A percentile compares a stretch with the other conserved stretches of the same genome.
These are phyloP conservation scores for Termitomyces sp. DNA, from an alignment of 768 basidiomycete genomes.

Conservation along the genomic window DNA sequence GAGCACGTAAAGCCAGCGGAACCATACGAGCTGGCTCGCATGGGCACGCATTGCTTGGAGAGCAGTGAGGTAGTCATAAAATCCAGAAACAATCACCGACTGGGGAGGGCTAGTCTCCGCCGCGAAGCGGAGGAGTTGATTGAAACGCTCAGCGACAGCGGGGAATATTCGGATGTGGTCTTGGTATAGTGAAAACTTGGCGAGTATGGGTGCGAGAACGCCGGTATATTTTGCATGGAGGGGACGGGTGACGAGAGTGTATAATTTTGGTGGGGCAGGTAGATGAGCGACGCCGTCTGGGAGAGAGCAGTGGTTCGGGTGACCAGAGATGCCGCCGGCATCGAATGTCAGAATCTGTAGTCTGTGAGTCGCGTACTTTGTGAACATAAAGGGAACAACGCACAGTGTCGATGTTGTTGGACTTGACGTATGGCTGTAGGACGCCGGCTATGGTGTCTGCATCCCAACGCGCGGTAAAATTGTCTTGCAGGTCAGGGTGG, in stretches of 20 bases:
- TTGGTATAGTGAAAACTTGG: slow-evolving; percentile 41
- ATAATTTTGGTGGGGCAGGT: slow-evolving; percentile 39
- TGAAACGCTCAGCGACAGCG: neutral
- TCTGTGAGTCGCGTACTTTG: neutral
- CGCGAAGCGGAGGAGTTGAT: neutral
- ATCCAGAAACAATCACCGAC: slow-evolving; percentile 55
- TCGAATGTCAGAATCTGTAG: slow-evolving; percentile 86
- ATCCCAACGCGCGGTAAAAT: slow-evolving; percentile 68
- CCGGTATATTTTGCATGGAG: slow-evolving; percentile 59
- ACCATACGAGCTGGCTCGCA: slow-evolving; percentile 80
- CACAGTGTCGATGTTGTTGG: slow-evolving; percentile 63
- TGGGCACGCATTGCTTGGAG: slow-evolving; percentile 72
- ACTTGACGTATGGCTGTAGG: slow-evolving; percentile 53
- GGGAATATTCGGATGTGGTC: slow-evolving; percentile 1
- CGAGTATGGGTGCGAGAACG: slow-evolving; percentile 44
- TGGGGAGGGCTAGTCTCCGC: slow-evolving; percentile 6
- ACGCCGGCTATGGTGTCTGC: slow-evolving; percentile 52
- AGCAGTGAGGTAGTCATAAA: slow-evolving; percentile 51
- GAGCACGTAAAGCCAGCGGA: slow-evolving; percentile 77
- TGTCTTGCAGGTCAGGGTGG: slow-evolving; percentile 70
- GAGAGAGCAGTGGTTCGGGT: slow-evolving; percentile 83
- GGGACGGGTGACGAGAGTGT: slow-evolving; percentile 58
- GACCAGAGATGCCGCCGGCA: slow-evolving; percentile 66
- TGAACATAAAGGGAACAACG: slow-evolving; percentile 17
- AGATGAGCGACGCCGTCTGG: slow-evolving; percentile 52